Base-by-base conservation (phyloP, 371 early-diverging fungal genomes). In the Mortierella sp. region DNA sequence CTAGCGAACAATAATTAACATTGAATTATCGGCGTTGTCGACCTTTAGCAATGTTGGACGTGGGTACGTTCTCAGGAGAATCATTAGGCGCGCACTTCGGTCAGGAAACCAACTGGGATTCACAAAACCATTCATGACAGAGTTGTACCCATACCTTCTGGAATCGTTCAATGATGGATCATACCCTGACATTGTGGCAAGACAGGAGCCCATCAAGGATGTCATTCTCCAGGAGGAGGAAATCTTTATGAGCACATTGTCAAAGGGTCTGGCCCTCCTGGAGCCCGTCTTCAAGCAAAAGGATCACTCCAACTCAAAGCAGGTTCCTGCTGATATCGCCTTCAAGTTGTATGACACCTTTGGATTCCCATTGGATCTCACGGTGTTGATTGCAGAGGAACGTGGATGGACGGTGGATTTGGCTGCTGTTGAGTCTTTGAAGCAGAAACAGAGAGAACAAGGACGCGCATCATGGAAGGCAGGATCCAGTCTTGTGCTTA, bases 331-430 rank as follows among this genome's bases (percentile, higher is more conserved):
- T 0, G 84, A 90, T 0, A 84, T 92, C 60, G 94, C 94, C 0
- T 95, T 95, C 80, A 91, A 92, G 73, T 84, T 96, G 1, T 95
- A 95, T 71, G 95, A 95, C 73, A 95, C 95, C 1, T 95, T 92
- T 81, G 96, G 96, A 0, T 95, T 96, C 76, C 96, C 96, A 0
- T 87, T 95, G 31, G 96, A 96, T 77, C 81, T 96, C 70, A 94
- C 95, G 0, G 82, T 92, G 19, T 86, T 93, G 73, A 95, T 96
- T 79, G 95, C 95, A 9, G 84, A 89, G 13, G 96, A 95, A 75
- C 88, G 90, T 60, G 96, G 96, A 10, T 94, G 95, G 94, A 83
- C 84, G 7, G 92, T 95, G 2, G 94, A 95, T 80, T 84, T 93
- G 68, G 79, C 86, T 75, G 92, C 90, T 19, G 93, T 94, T 14